Percentiles rank a stretch among this genome's conserved stretches.
phyloP scores from a whole-genome alignment of 805 yeast genomes.

The Metschnikowia lunata region DNA sequence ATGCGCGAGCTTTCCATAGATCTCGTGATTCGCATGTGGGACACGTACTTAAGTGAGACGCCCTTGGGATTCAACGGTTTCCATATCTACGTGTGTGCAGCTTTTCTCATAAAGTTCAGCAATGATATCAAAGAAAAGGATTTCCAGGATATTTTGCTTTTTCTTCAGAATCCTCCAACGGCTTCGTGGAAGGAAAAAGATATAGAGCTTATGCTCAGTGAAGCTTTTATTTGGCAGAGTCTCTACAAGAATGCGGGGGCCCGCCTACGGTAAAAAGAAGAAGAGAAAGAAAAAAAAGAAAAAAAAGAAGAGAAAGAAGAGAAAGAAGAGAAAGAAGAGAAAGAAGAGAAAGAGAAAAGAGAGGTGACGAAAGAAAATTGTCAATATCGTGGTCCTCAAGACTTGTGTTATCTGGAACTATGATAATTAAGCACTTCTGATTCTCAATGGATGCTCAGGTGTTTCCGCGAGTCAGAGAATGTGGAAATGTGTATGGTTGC shows the following conservation, averaged over 20 bases:
- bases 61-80: conserved; percentile 82
- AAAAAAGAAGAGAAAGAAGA: background rate
- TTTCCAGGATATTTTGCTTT: conserved; percentile 90
- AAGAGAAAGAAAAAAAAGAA: background rate
- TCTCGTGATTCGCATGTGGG: conserved; percentile 94
- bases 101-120: conserved; percentile 86
- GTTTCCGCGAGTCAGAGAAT: too few relatives aligned
- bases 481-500: too few relatives aligned
- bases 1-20: conserved; percentile 87
- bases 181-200: conserved; percentile 81
- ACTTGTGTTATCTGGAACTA: too few relatives aligned
- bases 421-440: too few relatives aligned
- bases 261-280: conserved; percentile 60
- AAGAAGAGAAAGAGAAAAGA: background rate
- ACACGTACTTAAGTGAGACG: conserved; percentile 77
- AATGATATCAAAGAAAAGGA: conserved; percentile 76
- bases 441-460: too few relatives aligned
- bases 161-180: conserved; percentile 88
- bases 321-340: background rate
- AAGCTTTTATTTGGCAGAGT: conserved; percentile 96
- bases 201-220: conserved; percentile 86
- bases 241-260: conserved; percentile 87
- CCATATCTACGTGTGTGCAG: conserved; percentile 97
- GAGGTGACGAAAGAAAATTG: too few relatives aligned
- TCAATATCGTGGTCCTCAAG: too few relatives aligned